phyloP scores from a whole-genome alignment of 176 grass and related monocot genomes.

The Triticum timopheevii region DNA sequence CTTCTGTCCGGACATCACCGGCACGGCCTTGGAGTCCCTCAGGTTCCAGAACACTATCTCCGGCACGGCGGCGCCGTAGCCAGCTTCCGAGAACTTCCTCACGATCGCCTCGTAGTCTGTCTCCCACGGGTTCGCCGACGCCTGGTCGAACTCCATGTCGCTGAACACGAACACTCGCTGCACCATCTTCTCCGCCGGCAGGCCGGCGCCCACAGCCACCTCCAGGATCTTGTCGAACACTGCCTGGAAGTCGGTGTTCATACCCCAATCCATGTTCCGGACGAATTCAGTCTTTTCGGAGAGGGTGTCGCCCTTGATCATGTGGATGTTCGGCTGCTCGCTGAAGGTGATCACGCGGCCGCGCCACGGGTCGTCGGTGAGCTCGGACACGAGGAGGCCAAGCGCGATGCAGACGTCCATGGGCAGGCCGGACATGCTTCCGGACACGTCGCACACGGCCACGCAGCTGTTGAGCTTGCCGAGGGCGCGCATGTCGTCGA shows the following conservation, averaged over 20 bases:
- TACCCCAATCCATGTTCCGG: conserved; percentile 35
- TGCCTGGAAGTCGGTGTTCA: conserved; percentile 56
- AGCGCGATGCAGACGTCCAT: conserved; percentile 74
- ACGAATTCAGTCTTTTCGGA: conserved; percentile 41
- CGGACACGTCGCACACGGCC: conserved; percentile 74
- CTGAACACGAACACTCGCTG: conserved; percentile 58
- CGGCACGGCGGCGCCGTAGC: conserved; percentile 48
- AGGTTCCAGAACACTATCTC: conserved; percentile 81
- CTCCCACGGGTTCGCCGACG: conserved; percentile 44
- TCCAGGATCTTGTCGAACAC: conserved; percentile 62
- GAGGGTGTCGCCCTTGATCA: conserved; percentile 33
- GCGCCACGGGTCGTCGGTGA: conserved; percentile 74
- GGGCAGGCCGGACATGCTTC: conserved; percentile 63
- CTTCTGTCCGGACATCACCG: conserved; percentile 44
- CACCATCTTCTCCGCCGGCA: conserved; percentile 52
- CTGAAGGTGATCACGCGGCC: conserved; percentile 73
- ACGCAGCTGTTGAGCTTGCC: conserved; percentile 55
- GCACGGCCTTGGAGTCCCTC: conserved; percentile 44
- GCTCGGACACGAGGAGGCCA: conserved; percentile 74
- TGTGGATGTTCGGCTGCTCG: conserved; percentile 34
- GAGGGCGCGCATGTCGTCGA: conserved; percentile 48
- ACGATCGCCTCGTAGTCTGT: conserved; percentile 66
- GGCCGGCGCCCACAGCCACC: conserved; percentile 29
- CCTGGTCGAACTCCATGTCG: conserved; percentile 72
- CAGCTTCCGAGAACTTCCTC: conserved; percentile 46